Evolutionary conservation across 345 rosid species (phyloP).

Genomic region (Citrus glauca): DNA sequence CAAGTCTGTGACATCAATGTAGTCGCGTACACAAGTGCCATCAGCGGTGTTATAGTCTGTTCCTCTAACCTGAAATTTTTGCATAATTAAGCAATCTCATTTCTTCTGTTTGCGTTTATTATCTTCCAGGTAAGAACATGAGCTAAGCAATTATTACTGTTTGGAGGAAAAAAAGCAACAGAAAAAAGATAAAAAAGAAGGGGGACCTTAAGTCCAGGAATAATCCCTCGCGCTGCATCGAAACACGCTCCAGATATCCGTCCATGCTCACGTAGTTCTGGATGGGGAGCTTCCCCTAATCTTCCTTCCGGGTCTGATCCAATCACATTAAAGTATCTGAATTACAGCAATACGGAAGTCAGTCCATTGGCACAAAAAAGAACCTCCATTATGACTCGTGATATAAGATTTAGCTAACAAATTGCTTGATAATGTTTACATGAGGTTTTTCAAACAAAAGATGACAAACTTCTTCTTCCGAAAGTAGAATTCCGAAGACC

Average conservation of each 20-base stretch:
- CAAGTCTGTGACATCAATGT: slow-evolving; percentile 56
- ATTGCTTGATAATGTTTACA: no score
- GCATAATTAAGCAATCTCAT: not conserved
- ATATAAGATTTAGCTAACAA: not conserved
- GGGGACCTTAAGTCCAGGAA: slow-evolving; percentile 51
- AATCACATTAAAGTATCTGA: slow-evolving; percentile 65
- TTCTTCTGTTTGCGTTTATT: not conserved
- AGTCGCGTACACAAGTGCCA: slow-evolving; percentile 55
- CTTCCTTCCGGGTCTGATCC: slow-evolving; percentile 67
- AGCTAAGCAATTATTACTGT: not conserved
- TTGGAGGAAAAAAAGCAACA: not conserved
- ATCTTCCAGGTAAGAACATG: not conserved
- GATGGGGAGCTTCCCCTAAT: slow-evolving; percentile 62
- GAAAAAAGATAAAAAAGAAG: not conserved
- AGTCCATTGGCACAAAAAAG: no score
- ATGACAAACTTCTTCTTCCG: not conserved
- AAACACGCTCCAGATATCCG: slow-evolving; percentile 64
- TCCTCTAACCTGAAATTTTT: slow-evolving; percentile 46
- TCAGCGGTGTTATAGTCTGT: slow-evolving; percentile 55
- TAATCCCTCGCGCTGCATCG: slow-evolving; percentile 66
- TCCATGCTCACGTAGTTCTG: slow-evolving; percentile 55
- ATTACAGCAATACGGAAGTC: not conserved
- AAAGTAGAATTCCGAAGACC: not conserved
- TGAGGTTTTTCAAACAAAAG: not conserved
- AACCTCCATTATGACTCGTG: not conserved